Conservation (phyloP, 768 basidiomycete species). For the Serendipita sp. region DNA sequence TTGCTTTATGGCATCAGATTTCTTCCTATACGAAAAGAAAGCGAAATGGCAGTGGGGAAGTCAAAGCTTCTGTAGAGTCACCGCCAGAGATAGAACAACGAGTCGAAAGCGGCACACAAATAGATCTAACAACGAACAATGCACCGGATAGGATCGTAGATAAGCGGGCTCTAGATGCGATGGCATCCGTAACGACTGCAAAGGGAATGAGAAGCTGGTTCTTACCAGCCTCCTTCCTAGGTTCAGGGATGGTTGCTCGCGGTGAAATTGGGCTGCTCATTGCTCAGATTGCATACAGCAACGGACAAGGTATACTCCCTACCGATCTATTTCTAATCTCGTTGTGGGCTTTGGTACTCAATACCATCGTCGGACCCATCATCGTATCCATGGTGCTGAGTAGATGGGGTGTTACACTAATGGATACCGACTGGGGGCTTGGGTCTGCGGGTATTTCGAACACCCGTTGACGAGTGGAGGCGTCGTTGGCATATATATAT, state of each 20-base stretch:
- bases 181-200: too few species aligned
- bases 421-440: background rate
- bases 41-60: background rate
- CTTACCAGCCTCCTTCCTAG: constrained; percentile 23
- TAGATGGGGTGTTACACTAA: background rate
- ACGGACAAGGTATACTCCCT: background rate
- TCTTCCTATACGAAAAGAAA: background rate
- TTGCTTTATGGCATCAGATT: constrained; percentile 13
- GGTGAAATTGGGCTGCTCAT: constrained; percentile 56
- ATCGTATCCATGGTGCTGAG: background rate
- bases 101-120: background rate
- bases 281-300: constrained; percentile 11
- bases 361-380: background rate
- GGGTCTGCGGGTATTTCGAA: too few species aligned
- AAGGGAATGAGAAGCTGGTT: constrained; percentile 10
- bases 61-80: constrained; percentile 13
- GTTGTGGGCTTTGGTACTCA: background rate
- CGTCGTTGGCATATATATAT: too few species aligned
- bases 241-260: constrained; percentile 45
- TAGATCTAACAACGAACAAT: too few species aligned
- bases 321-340: background rate
- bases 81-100: constrained; percentile 16
- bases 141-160: too few species aligned
- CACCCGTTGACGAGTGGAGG: too few species aligned
- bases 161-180: too few species aligned